Percentiles rank a stretch among this genome's conserved stretches.
Evolutionary conservation across 2,329 filamentous ascomycete genomes (phyloP).

Genomic region (Phoma sp.): DNA sequence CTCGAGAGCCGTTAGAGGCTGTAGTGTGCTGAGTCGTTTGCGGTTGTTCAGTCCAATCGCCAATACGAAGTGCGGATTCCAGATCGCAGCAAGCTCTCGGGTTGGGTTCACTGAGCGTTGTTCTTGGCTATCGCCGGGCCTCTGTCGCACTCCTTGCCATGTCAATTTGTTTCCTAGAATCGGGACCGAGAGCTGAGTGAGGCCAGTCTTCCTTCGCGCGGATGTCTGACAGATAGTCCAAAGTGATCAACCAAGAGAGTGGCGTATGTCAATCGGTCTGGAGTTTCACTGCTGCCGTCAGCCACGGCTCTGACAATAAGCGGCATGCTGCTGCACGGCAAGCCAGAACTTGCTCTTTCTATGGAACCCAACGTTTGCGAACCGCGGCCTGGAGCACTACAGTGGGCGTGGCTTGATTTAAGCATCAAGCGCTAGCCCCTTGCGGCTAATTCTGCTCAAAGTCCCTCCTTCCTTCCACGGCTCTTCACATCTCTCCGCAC

Average conservation of each 20-base stretch:
- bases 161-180: slow-evolving; percentile 1
- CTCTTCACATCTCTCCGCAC: slow-evolving; percentile 19
- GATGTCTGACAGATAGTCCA: slow-evolving; percentile 4
- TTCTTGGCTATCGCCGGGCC: slow-evolving; percentile 11
- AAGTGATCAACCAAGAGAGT: slow-evolving; percentile 2
- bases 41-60: slow-evolving; percentile 7
- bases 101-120: background rate
- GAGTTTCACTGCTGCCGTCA: slow-evolving; percentile 10
- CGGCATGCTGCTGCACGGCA: slow-evolving; percentile 21
- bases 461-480: slow-evolving; percentile 27
- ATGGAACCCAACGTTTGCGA: slow-evolving; percentile 18
- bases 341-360: slow-evolving; percentile 8
- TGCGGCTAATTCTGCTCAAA: slow-evolving; percentile 39
- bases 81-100: slow-evolving; percentile 1
- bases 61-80: slow-evolving; percentile 5
- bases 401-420: slow-evolving; percentile 20
- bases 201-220: background rate
- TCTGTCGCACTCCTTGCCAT: slow-evolving; percentile 5
- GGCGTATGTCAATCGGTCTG: slow-evolving; percentile 4
- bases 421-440: slow-evolving; percentile 27
- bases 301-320: slow-evolving; percentile 20
- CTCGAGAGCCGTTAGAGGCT: slow-evolving; percentile 4
- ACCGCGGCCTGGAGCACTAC: slow-evolving; percentile 16
- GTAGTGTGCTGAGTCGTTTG: slow-evolving; percentile 12
- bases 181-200: background rate